Conservation (phyloP, 306 rosid genomes). For the Lathyrus aphaca region DNA sequence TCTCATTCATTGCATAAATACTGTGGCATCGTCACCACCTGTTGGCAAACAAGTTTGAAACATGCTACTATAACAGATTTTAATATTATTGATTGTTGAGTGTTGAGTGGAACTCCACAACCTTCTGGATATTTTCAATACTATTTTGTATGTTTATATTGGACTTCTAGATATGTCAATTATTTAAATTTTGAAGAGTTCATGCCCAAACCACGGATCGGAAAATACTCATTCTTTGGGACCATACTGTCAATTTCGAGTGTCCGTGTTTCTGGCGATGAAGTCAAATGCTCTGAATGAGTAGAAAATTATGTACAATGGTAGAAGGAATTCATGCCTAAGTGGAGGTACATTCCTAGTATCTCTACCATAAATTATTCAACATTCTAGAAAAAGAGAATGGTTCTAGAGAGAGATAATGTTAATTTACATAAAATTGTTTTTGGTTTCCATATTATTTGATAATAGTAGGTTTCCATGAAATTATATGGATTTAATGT, state of each 20-base stretch:
- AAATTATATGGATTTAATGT: no score
- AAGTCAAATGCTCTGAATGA: constrained; percentile 71
- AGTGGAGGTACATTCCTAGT: constrained; percentile 48
- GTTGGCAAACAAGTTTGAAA: no score
- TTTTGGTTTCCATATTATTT: no score
- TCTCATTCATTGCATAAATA: no score
- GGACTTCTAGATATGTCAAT: constrained; percentile 10
- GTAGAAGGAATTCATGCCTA: constrained; percentile 81
- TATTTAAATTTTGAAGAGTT: constrained; percentile 48
- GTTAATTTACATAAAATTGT: no score
- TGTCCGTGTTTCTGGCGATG: constrained; percentile 63
- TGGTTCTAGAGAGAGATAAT: no score
- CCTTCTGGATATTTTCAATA: constrained; percentile 31
- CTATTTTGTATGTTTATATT: not conserved
- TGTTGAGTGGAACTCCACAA: no score
- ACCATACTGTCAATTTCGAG: constrained; percentile 72
- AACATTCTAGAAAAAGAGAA: no score
- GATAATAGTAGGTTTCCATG: no score
- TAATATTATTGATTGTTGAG: constrained; percentile 84
- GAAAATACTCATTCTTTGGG: constrained; percentile 90
- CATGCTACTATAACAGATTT: constrained; percentile 72
- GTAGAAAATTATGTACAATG: constrained; percentile 68
- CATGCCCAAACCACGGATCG: constrained; percentile 93
- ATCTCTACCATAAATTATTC: no score
- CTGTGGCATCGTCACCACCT: no score